Conservation (phyloP, 345 rosid genomes). For the Turnera subulata region DNA sequence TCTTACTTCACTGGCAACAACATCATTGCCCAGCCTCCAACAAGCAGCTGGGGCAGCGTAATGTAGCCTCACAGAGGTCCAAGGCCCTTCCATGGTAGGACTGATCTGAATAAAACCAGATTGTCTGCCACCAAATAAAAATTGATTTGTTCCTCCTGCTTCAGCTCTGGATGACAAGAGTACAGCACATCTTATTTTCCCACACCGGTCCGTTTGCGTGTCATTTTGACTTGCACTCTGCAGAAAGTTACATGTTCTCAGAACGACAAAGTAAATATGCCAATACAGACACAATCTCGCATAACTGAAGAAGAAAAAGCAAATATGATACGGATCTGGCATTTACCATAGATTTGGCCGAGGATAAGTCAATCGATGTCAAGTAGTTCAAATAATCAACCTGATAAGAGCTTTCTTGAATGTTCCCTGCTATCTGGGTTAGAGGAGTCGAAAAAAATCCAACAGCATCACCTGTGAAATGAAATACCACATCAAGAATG, state of each 20-base stretch:
- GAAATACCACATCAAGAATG: slow-evolving; percentile 8
- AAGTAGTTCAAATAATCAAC: slow-evolving; percentile 48
- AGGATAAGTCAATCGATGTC: slow-evolving; percentile 62
- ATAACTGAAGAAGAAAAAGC: neutral
- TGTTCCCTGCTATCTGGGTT: slow-evolving; percentile 48
- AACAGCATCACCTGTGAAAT: slow-evolving; percentile 60
- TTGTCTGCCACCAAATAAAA: slow-evolving; percentile 33
- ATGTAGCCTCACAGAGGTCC: slow-evolving; percentile 90
- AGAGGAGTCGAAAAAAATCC: slow-evolving; percentile 76
- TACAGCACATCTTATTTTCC: slow-evolving; percentile 71
- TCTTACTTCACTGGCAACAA: slow-evolving; percentile 91
- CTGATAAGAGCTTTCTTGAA: slow-evolving; percentile 37
- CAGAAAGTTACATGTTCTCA: too few species aligned
- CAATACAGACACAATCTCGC: too few species aligned
- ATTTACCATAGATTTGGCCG: slow-evolving; percentile 48
- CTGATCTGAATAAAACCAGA: slow-evolving; percentile 91
- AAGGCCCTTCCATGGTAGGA: slow-evolving; percentile 86
- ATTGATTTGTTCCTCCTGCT: slow-evolving; percentile 37
- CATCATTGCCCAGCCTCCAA: slow-evolving; percentile 90
- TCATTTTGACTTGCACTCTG: slow-evolving; percentile 44
- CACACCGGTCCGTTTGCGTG: slow-evolving; percentile 31
- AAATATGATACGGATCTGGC: neutral
- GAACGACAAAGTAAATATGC: too few species aligned
- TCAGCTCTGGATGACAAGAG: slow-evolving; percentile 55
- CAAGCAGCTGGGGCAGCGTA: slow-evolving; percentile 98